Evolutionary conservation across 139 green algal species (phyloP).

Genomic region (Tetradesmus obliquus): DNA sequence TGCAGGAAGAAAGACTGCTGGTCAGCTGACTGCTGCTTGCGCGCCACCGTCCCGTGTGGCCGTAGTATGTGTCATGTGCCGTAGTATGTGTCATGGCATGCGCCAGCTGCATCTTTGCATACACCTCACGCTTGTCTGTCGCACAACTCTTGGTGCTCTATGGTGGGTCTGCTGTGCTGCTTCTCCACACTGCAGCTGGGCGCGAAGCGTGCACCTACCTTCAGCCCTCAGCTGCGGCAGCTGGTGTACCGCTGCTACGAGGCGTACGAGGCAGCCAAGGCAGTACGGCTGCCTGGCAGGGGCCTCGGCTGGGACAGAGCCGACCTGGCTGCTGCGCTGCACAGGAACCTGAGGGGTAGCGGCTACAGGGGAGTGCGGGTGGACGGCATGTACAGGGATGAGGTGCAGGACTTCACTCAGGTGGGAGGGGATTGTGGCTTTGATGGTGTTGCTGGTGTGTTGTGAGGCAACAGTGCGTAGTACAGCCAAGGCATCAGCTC

Average conservation of each 20-base stretch:
- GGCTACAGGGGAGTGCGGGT: constrained; percentile 73
- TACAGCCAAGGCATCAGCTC: no score
- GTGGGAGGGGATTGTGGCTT: not conserved
- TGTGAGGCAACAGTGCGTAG: no score
- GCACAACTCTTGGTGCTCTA: not conserved
- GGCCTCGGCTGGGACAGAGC: constrained; percentile 18
- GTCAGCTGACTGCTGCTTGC: no score
- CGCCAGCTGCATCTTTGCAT: not conserved
- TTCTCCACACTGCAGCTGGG: constrained; percentile 38
- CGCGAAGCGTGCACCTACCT: constrained; percentile 78
- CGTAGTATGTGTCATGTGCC: no score
- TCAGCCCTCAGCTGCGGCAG: constrained; percentile 61
- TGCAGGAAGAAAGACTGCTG: no score
- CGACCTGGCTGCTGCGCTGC: constrained; percentile 78
- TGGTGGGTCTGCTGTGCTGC: not conserved
- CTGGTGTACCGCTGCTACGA: constrained; percentile 67
- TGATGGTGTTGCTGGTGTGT: no score
- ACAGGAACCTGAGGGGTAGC: constrained; percentile 52
- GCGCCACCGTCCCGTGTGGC: not conserved
- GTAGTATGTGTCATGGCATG: no score
- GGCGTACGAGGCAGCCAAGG: constrained; percentile 32
- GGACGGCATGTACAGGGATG: constrained; percentile 82
- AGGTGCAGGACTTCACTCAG: constrained; percentile 89
- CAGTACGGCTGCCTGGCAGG: not conserved
- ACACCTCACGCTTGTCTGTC: not conserved